These are phyloP conservation scores for Oryza glaberrima DNA, from an alignment of 176 grass and related monocot species.

Conservation along the genomic window DNA sequence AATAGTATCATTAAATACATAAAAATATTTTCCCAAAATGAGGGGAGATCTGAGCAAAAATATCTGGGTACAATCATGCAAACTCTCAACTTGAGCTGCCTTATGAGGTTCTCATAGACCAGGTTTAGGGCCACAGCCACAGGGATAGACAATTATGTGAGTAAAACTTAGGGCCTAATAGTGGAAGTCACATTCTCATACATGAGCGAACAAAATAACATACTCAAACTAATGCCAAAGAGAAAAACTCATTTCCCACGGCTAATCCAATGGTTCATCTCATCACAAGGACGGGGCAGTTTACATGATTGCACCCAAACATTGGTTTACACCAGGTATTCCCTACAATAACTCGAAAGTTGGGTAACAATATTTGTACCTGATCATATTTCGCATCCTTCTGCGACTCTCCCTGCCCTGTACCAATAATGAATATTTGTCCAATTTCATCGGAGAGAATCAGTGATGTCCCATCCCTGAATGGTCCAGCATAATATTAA, in stretches of 20 bases:
- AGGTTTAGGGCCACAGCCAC: neutral
- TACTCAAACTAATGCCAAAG: too few species aligned
- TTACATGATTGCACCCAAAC: slow-evolving; percentile 26
- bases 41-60: neutral
- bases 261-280: slow-evolving; percentile 15
- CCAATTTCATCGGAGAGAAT: slow-evolving; percentile 97
- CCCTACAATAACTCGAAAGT: slow-evolving; percentile 20
- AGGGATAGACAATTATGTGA: slow-evolving; percentile 26
- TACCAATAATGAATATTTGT: slow-evolving; percentile 95
- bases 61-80: slow-evolving; percentile 18
- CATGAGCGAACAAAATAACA: slow-evolving; percentile 4
- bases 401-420: slow-evolving; percentile 96
- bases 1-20: slow-evolving; percentile 23
- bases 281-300: slow-evolving; percentile 7
- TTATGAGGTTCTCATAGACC: slow-evolving; percentile 2
- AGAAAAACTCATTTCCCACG: neutral
- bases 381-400: slow-evolving; percentile 99
- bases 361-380: slow-evolving; percentile 48
- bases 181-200: slow-evolving; percentile 14
- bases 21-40: slow-evolving; percentile 21
- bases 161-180: neutral
- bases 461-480: slow-evolving; percentile 94
- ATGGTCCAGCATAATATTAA: slow-evolving; percentile 41
- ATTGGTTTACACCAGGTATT: slow-evolving; percentile 24
- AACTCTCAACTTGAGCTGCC: slow-evolving; percentile 4